A percentile compares a stretch with the other conserved stretches of the same genome.
Conservation (phyloP, 2,329 filamentous ascomycete species). For the Colletotrichum limetticola region DNA sequence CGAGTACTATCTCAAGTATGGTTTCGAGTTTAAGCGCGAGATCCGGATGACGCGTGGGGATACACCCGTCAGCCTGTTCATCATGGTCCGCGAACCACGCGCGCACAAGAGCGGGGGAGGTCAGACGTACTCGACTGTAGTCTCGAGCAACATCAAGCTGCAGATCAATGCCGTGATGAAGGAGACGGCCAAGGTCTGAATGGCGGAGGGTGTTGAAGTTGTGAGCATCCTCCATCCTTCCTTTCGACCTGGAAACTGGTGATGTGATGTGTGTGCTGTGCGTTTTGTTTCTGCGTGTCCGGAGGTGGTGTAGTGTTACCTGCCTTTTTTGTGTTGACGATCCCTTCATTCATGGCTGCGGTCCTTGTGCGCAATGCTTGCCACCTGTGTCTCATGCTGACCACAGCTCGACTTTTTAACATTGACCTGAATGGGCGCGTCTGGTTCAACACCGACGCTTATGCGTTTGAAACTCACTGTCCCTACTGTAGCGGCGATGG, state of each 20-base stretch:
- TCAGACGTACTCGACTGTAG: slow-evolving; percentile 41
- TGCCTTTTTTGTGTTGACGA: background rate
- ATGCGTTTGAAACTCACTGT: slow-evolving; percentile 1
- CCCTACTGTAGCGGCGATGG: slow-evolving; percentile 1
- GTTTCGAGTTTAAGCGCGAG: slow-evolving; percentile 73
- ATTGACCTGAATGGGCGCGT: slow-evolving; percentile 1
- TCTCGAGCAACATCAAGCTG: slow-evolving; percentile 46
- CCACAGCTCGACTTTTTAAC: slow-evolving; percentile 25
- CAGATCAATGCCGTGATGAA: slow-evolving; percentile 45
- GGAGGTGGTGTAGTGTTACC: background rate
- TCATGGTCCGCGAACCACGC: slow-evolving; percentile 83
- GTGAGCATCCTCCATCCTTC: background rate
- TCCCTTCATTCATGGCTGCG: background rate
- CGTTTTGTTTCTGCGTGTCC: background rate
- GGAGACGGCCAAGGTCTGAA: slow-evolving; percentile 27
- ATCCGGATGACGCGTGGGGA: slow-evolving; percentile 70
- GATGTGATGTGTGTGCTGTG: background rate
- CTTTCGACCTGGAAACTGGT: background rate
- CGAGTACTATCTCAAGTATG: slow-evolving; percentile 78
- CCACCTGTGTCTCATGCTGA: slow-evolving; percentile 24
- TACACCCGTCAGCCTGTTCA: slow-evolving; percentile 73
- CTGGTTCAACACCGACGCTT: slow-evolving; percentile 25
- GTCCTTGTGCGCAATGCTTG: slow-evolving; percentile 4
- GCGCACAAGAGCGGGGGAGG: slow-evolving; percentile 37
- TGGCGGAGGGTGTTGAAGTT: background rate